These are phyloP conservation scores for Tulasnella sp. DNA, from an alignment of 768 basidiomycete genomes.

Conservation along the genomic window DNA sequence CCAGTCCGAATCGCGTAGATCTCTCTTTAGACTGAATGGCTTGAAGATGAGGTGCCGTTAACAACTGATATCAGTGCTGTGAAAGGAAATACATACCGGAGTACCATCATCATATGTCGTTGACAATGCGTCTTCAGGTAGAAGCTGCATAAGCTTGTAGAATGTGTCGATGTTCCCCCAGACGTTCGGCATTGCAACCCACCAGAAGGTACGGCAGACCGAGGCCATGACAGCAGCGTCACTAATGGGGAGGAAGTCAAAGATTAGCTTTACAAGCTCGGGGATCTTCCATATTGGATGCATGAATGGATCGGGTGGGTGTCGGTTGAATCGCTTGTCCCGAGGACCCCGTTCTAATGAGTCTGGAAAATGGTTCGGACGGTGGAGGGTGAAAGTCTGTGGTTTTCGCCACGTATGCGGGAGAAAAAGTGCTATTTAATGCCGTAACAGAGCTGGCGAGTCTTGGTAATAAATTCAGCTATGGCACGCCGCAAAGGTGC, in stretches of 20 bases:
- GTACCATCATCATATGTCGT: not conserved
- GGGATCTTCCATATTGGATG: not conserved
- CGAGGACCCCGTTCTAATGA: not conserved
- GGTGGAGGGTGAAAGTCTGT: too few relatives aligned
- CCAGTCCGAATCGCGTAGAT: not conserved
- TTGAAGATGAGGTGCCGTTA: not conserved
- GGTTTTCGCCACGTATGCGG: too few relatives aligned
- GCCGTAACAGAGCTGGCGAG: slow-evolving; percentile 13
- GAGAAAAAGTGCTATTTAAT: slow-evolving; percentile 50
- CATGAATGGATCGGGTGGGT: not conserved
- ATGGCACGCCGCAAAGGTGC: too few relatives aligned
- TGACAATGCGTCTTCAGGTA: not conserved
- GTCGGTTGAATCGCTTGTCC: slow-evolving; percentile 29
- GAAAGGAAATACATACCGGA: not conserved
- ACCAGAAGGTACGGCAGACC: not conserved
- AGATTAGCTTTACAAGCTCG: not conserved
- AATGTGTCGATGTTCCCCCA: not conserved
- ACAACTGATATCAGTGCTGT: not conserved
- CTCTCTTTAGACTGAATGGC: not conserved
- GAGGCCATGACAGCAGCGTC: not conserved
- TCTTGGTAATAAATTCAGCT: too few relatives aligned
- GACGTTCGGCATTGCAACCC: not conserved
- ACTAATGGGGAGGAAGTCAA: not conserved
- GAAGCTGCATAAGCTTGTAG: not conserved
- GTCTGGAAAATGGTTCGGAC: too few relatives aligned